phyloP scores from a whole-genome alignment of 2,329 filamentous ascomycete species.

The Penicillium digitatum region DNA sequence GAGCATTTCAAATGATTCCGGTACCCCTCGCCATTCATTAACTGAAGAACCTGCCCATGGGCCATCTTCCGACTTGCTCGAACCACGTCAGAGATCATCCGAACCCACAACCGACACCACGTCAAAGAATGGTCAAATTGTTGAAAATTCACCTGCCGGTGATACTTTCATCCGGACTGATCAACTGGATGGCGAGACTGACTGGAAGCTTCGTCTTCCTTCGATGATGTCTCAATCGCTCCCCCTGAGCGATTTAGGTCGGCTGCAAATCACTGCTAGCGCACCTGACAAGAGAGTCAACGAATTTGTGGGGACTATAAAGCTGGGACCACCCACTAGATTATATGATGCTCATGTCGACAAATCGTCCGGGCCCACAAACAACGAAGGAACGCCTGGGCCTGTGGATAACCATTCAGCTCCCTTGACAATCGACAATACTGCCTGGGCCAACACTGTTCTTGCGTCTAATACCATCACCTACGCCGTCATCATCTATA shows the following conservation, averaged over 20 bases:
- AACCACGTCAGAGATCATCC: conserved; percentile 19
- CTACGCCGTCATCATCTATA: conserved; percentile 87
- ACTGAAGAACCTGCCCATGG: conserved; percentile 14
- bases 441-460: conserved; percentile 97
- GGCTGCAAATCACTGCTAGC: conserved; percentile 69
- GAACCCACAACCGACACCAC: conserved; percentile 11
- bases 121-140: conserved; percentile 15
- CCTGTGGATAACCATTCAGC: conserved; percentile 23
- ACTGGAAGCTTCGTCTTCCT: conserved; percentile 93
- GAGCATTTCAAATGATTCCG: conserved; percentile 60
- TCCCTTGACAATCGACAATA: conserved; percentile 88
- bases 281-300: conserved; percentile 93
- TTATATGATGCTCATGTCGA: conserved; percentile 46
- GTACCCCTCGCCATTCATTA: conserved; percentile 26
- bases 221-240: conserved; percentile 82
- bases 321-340: conserved; percentile 59
- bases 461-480: conserved; percentile 89
- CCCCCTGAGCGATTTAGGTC: conserved; percentile 63
- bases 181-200: conserved; percentile 94
- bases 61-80: conserved; percentile 26
- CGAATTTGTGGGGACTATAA: conserved; percentile 86
- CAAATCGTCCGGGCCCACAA: conserved; percentile 21
- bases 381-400: conserved; percentile 18
- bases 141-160: conserved; percentile 49
- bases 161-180: conserved; percentile 98